These are phyloP conservation scores for Pseudopithomyces chartarum DNA, from an alignment of 2,329 filamentous ascomycete species.

Conservation along the genomic window DNA sequence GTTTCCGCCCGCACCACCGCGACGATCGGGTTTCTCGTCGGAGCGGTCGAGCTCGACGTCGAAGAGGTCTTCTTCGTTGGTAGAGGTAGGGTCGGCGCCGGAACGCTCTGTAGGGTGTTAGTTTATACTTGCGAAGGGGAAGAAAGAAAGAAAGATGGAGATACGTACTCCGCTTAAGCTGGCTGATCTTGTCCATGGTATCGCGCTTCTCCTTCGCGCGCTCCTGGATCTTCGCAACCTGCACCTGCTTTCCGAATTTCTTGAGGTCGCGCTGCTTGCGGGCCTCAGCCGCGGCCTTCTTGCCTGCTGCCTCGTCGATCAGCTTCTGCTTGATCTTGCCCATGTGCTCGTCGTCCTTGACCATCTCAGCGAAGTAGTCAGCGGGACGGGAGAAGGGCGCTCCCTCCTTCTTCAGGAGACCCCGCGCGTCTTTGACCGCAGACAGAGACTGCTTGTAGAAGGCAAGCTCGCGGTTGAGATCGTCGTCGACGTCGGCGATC, in stretches of 20 bases:
- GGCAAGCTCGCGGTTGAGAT: constrained; percentile 87
- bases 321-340: constrained; percentile 92
- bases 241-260: constrained; percentile 99
- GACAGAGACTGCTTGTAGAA: constrained; percentile 91
- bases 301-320: constrained; percentile 86
- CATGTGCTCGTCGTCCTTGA: constrained; percentile 99
- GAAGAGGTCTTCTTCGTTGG: constrained; percentile 84
- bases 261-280: constrained; percentile 92
- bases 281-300: constrained; percentile 91
- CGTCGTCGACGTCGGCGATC: constrained; percentile 86
- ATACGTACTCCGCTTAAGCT: constrained; percentile 88
- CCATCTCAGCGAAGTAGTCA: constrained; percentile 99
- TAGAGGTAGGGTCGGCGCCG: constrained; percentile 68
- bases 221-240: constrained; percentile 95
- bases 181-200: constrained; percentile 93
- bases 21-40: constrained; percentile 49
- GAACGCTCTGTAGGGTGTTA: constrained; percentile 71
- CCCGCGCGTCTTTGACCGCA: constrained; percentile 74
- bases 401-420: constrained; percentile 78
- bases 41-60: constrained; percentile 74
- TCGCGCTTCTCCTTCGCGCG: constrained; percentile 89
- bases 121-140: constrained; percentile 8
- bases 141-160: too few relatives aligned
- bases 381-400: constrained; percentile 84
- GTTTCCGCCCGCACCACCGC: constrained; percentile 53